These are phyloP conservation scores for Lachancea fermentati DNA, from an alignment of 805 yeast genomes.

Conservation along the genomic window DNA sequence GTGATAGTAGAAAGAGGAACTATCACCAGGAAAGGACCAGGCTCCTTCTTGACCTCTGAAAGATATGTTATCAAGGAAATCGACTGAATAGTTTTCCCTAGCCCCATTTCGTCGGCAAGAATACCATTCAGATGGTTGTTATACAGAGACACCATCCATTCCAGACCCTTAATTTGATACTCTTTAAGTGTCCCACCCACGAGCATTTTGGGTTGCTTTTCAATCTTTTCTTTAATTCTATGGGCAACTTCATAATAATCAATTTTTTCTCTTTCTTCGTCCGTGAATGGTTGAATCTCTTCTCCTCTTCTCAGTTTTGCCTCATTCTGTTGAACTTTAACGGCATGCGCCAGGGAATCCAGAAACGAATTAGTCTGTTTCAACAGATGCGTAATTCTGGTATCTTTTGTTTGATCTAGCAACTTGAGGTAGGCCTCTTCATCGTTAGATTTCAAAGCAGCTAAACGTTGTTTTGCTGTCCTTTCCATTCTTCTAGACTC, in stretches of 20 bases:
- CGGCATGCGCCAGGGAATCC: slow-evolving; percentile 75
- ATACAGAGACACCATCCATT: slow-evolving; percentile 97
- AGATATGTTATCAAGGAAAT: slow-evolving; percentile 69
- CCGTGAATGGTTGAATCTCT: slow-evolving; percentile 34
- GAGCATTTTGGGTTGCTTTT: slow-evolving; percentile 59
- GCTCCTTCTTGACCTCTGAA: slow-evolving; percentile 57
- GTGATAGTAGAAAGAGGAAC: slow-evolving; percentile 82
- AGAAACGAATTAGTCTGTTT: slow-evolving; percentile 75
- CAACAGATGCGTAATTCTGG: slow-evolving; percentile 77
- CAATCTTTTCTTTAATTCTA: slow-evolving; percentile 58
- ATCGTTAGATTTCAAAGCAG: slow-evolving; percentile 80
- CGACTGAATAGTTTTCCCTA: slow-evolving; percentile 92
- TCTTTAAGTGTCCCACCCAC: slow-evolving; percentile 79
- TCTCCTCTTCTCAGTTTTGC: slow-evolving; percentile 31
- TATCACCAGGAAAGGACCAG: slow-evolving; percentile 69
- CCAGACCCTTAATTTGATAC: slow-evolving; percentile 85
- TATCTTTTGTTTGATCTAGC: slow-evolving; percentile 81
- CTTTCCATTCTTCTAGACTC: slow-evolving; percentile 70
- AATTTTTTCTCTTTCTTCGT: slow-evolving; percentile 57
- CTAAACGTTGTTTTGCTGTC: slow-evolving; percentile 83
- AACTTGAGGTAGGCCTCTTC: slow-evolving; percentile 83
- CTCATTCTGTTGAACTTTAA: slow-evolving; percentile 61
- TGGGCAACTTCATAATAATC: slow-evolving; percentile 85
- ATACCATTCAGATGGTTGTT: slow-evolving; percentile 96
- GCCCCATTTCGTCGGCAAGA: slow-evolving; percentile 98